phyloP scores from a whole-genome alignment of 106 monocot genomes.

The Platanthera guangdongensis region DNA sequence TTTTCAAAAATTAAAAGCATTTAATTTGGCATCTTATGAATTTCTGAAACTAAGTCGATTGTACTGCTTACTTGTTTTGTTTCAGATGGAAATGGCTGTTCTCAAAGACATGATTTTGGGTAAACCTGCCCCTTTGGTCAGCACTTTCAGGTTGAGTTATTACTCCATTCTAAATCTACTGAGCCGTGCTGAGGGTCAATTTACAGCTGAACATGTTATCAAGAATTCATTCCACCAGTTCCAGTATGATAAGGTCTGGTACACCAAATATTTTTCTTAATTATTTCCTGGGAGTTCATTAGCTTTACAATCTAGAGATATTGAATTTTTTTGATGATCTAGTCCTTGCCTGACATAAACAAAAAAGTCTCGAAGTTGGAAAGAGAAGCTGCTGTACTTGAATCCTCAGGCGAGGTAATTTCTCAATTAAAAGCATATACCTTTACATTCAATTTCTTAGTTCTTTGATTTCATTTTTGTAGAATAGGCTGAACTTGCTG shows the following conservation, averaged over 20 bases:
- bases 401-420: slow-evolving; percentile 85
- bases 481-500: slow-evolving; percentile 63
- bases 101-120: slow-evolving; percentile 95
- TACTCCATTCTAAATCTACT: slow-evolving; percentile 91
- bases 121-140: slow-evolving; percentile 94
- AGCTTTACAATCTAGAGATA: not conserved
- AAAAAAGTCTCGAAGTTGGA: slow-evolving; percentile 64
- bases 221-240: slow-evolving; percentile 98
- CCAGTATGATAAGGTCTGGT: slow-evolving; percentile 86
- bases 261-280: not conserved
- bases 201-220: slow-evolving; percentile 99
- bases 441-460: not conserved
- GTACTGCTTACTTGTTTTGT: not conserved
- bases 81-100: slow-evolving; percentile 92
- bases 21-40: not conserved
- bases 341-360: slow-evolving; percentile 80
- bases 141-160: slow-evolving; percentile 96
- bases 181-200: slow-evolving; percentile 98
- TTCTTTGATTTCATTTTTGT: slow-evolving; percentile 2
- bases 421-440: slow-evolving; percentile 3
- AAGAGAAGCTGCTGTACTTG: slow-evolving; percentile 78
- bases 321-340: slow-evolving; percentile 5
- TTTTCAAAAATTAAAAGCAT: slow-evolving; percentile 2
- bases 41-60: not conserved
- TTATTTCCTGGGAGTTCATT: slow-evolving; percentile 1